Percentiles rank a stretch among this genome's conserved stretches.
Conservation (phyloP, 2,329 filamentous ascomycete species). For the Periconia digitata region DNA sequence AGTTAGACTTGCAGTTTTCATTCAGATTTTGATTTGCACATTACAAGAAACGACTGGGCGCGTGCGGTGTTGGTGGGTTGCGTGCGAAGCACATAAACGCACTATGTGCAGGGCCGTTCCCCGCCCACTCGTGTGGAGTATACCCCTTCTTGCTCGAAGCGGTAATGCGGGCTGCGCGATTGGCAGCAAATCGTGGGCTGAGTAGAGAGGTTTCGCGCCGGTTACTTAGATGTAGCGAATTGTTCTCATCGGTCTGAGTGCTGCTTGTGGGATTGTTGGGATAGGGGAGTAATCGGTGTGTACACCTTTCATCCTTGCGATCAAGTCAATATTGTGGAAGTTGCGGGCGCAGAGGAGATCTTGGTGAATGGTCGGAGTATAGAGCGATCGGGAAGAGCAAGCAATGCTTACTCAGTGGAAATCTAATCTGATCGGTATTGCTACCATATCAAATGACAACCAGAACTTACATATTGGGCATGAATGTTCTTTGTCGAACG, state of each 20-base stretch:
- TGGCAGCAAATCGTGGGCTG: not conserved
- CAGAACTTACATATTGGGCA: not conserved
- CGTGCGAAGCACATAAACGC: not conserved
- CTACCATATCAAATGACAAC: not conserved
- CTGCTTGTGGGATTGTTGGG: not conserved
- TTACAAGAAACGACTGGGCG: not conserved
- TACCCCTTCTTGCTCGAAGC: not conserved
- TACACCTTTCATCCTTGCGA: not conserved
- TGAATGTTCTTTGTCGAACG: not conserved
- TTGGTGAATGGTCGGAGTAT: not conserved
- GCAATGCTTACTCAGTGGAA: not conserved
- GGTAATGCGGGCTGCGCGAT: not conserved
- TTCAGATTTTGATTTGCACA: not conserved
- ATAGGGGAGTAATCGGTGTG: not conserved
- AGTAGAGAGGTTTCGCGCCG: not conserved
- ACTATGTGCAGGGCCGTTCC: not conserved
- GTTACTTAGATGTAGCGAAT: not conserved
- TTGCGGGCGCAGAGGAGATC: not conserved
- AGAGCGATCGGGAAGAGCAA: not conserved
- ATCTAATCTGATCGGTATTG: not conserved
- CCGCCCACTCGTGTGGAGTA: not conserved
- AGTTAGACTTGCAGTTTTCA: not conserved
- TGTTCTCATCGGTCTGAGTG: not conserved
- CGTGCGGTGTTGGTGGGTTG: not conserved
- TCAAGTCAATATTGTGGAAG: not conserved